phyloP scores from a whole-genome alignment of 2,329 filamentous ascomycete species.

The Colletotrichum chrysophilum region DNA sequence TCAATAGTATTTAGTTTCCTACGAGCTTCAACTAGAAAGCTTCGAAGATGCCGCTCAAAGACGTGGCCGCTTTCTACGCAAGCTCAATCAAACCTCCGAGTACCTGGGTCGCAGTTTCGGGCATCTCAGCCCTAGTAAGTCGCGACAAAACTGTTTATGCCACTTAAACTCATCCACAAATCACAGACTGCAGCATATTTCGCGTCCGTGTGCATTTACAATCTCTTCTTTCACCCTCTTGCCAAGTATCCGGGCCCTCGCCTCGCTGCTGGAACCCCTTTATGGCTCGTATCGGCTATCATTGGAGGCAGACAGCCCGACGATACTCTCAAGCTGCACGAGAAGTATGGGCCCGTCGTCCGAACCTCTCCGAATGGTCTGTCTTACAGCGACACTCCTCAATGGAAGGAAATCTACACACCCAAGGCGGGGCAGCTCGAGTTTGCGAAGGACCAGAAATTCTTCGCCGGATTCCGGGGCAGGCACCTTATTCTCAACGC shows the following conservation, averaged over 20 bases:
- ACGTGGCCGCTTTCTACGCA: not conserved
- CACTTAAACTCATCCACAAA: not conserved
- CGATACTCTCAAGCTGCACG: slow-evolving; percentile 35
- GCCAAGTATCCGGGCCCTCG: slow-evolving; percentile 31
- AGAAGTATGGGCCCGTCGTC: slow-evolving; percentile 48
- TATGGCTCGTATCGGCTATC: not conserved
- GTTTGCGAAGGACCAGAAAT: slow-evolving; percentile 3
- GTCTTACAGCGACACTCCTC: slow-evolving; percentile 40
- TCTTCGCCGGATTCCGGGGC: not conserved
- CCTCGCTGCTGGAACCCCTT: not conserved
- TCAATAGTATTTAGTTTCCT: not conserved
- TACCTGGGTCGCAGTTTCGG: not conserved
- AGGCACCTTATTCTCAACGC: slow-evolving; percentile 21
- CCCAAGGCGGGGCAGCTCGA: slow-evolving; percentile 14
- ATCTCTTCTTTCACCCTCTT: slow-evolving; percentile 37
- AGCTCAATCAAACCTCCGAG: not conserved
- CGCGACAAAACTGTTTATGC: not conserved
- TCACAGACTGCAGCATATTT: not conserved
- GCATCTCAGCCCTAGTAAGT: not conserved
- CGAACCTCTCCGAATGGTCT: slow-evolving; percentile 51
- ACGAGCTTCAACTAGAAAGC: not conserved
- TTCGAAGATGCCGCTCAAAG: not conserved
- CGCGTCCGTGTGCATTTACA: slow-evolving; percentile 24
- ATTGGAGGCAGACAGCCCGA: slow-evolving; percentile 23
- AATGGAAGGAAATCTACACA: slow-evolving; percentile 46